Evolutionary conservation across 1,139 yeast species (phyloP).

Genomic region (Yamadazyma diddensiae): DNA sequence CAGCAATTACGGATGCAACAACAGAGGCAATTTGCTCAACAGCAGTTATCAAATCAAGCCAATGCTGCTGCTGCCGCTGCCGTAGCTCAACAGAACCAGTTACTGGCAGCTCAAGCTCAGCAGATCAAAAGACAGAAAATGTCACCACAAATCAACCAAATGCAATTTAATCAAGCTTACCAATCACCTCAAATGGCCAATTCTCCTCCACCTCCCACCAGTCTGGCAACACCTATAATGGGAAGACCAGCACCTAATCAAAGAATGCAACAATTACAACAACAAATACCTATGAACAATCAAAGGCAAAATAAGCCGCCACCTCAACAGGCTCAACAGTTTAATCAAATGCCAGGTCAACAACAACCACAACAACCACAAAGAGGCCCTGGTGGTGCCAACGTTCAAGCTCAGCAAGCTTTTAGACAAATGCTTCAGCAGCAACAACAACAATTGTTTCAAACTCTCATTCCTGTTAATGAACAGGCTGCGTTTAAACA

Average conservation of each 20-base stretch:
- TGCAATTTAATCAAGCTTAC: constrained; percentile 10
- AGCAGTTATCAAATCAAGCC: constrained; percentile 13
- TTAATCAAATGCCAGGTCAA: constrained; percentile 2
- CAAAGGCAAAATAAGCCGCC: constrained; percentile 4
- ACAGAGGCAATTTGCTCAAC: constrained; percentile 19
- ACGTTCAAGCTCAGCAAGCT: constrained; percentile 11
- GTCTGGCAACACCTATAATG: constrained; percentile 17
- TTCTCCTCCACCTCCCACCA: constrained; percentile 11
- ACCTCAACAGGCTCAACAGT: constrained; percentile 21
- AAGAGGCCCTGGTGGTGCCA: constrained; percentile 5
- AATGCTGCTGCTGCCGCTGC: constrained; percentile 14
- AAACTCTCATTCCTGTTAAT: constrained; percentile 38
- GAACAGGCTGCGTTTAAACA: constrained; percentile 46
- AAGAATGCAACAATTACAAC: constrained; percentile 23
- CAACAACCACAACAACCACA: constrained; percentile 22
- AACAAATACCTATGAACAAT: constrained; percentile 22
- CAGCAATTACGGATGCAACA: constrained; percentile 18
- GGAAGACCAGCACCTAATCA: constrained; percentile 13
- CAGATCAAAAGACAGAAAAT: constrained; percentile 13
- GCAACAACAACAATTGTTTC: constrained; percentile 48
- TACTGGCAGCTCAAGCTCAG: constrained; percentile 12
- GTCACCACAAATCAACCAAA: constrained; percentile 21
- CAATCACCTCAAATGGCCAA: constrained; percentile 12
- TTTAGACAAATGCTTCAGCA: constrained; percentile 27
- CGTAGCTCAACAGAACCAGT: constrained; percentile 10